phyloP scores from a whole-genome alignment of 345 rosid species.

The Draba incana region DNA sequence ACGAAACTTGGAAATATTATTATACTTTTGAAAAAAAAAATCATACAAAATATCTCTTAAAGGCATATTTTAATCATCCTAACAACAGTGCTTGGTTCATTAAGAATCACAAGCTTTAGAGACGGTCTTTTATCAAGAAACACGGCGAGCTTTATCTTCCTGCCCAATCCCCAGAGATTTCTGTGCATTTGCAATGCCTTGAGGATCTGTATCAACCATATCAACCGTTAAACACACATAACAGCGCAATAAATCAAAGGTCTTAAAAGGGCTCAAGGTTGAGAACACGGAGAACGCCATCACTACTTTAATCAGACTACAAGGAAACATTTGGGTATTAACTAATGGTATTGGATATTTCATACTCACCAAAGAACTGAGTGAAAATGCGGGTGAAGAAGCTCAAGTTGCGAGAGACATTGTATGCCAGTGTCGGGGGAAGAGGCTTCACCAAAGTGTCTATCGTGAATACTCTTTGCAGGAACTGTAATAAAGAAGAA shows the following conservation, averaged over 20 bases:
- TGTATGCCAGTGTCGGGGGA: conserved; percentile 89
- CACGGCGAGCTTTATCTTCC: conserved; percentile 84
- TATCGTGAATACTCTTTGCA: conserved; percentile 83
- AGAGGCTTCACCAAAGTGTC: conserved; percentile 97
- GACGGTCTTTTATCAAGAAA: conserved; percentile 49
- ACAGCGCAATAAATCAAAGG: not conserved
- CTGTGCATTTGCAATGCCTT: conserved; percentile 94
- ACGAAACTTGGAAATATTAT: conserved; percentile 17
- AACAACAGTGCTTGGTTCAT: conserved; percentile 5
- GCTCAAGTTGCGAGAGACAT: conserved; percentile 87
- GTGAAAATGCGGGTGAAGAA: conserved; percentile 97
- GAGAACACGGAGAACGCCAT: not conserved
- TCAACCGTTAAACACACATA: conserved; percentile 8
- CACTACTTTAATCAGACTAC: not conserved
- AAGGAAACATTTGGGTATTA: not conserved
- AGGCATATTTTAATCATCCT: conserved; percentile 14
- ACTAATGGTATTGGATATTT: not conserved
- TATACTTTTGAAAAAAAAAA: not conserved
- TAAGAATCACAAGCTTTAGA: conserved; percentile 12
- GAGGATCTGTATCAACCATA: conserved; percentile 63
- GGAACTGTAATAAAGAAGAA: conserved; percentile 56
- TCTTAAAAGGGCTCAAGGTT: not conserved
- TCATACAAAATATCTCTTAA: conserved; percentile 23
- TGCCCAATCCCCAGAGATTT: conserved; percentile 93
- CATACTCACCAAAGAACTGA: conserved; percentile 86